A percentile compares a stretch with the other conserved stretches of the same genome.
These are phyloP conservation scores for Cladosporium phlei DNA, from an alignment of 2,329 filamentous ascomycete genomes.

Conservation along the genomic window DNA sequence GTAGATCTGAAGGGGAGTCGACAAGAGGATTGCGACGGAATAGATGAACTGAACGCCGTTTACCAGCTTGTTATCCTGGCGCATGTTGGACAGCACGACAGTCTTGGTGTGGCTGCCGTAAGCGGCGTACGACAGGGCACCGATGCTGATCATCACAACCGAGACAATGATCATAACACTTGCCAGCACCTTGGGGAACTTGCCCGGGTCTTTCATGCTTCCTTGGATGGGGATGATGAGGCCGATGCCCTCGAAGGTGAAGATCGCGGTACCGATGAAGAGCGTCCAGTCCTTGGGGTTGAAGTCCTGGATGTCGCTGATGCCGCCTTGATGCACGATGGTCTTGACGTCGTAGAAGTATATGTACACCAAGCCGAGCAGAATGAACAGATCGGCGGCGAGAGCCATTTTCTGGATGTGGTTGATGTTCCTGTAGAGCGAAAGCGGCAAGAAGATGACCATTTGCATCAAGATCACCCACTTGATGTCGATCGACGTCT, in stretches of 20 bases:
- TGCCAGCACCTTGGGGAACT: slow-evolving; percentile 84
- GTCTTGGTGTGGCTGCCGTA: slow-evolving; percentile 95
- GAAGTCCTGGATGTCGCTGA: slow-evolving; percentile 85
- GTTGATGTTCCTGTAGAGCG: slow-evolving; percentile 90
- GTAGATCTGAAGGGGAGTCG: slow-evolving; percentile 93
- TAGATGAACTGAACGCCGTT: slow-evolving; percentile 96
- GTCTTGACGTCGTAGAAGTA: slow-evolving; percentile 94
- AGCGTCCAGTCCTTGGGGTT: slow-evolving; percentile 91
- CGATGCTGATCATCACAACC: slow-evolving; percentile 82
- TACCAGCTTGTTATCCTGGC: slow-evolving; percentile 91
- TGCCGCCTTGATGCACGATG: slow-evolving; percentile 64
- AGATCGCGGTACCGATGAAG: slow-evolving; percentile 97
- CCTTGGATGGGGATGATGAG: slow-evolving; percentile 98
- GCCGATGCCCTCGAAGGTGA: slow-evolving; percentile 96
- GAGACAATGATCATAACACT: slow-evolving; percentile 95
- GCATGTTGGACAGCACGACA: slow-evolving; percentile 91
- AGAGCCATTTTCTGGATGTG: slow-evolving; percentile 94
- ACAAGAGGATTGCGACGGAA: slow-evolving; percentile 93
- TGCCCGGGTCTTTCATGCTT: slow-evolving; percentile 85
- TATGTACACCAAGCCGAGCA: slow-evolving; percentile 85
- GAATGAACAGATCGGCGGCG: slow-evolving; percentile 88
- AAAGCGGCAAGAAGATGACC: slow-evolving; percentile 90
- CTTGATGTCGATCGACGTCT: slow-evolving; percentile 77
- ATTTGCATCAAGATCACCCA: slow-evolving; percentile 92
- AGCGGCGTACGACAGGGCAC: slow-evolving; percentile 89